phyloP scores from a whole-genome alignment of 371 early-diverging fungal genomes.

The Quaeritorhiza haematococci region DNA sequence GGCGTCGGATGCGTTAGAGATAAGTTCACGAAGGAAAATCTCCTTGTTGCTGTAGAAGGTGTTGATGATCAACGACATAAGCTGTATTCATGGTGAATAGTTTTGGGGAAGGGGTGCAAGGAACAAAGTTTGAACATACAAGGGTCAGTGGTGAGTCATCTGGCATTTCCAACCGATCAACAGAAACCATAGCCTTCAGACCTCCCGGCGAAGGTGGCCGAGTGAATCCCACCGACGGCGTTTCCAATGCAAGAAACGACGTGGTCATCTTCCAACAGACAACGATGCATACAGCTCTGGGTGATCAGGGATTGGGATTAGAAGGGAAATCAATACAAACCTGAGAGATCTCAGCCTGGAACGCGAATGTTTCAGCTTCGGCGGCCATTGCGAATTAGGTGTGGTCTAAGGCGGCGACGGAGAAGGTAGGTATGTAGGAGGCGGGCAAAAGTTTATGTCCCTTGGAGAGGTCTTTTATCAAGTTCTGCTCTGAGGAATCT shows the following conservation, averaged over 20 bases:
- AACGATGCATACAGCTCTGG: too few species aligned
- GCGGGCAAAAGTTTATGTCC: too few species aligned
- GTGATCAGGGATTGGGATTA: too few species aligned
- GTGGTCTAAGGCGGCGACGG: too few species aligned
- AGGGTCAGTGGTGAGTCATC: neutral
- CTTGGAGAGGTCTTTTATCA: too few species aligned
- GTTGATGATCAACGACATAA: constrained; percentile 67
- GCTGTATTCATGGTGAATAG: constrained; percentile 8
- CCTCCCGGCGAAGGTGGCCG: too few species aligned
- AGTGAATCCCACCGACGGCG: too few species aligned
- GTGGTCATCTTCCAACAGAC: too few species aligned
- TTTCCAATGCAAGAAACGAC: too few species aligned
- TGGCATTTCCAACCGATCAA: neutral
- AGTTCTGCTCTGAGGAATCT: too few species aligned
- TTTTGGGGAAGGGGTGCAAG: neutral
- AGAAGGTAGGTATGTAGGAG: too few species aligned
- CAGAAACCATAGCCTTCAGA: neutral
- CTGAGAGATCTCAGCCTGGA: constrained; percentile 65
- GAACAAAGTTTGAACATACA: neutral
- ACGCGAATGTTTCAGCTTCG: constrained; percentile 64
- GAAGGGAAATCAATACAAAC: neutral
- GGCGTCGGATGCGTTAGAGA: constrained; percentile 95
- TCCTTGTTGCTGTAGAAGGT: constrained; percentile 80
- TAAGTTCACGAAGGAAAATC: constrained; percentile 90
- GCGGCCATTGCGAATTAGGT: too few species aligned